These are phyloP conservation scores for Hypomyces perniciosus DNA, from an alignment of 2,329 filamentous ascomycete genomes.

Conservation along the genomic window DNA sequence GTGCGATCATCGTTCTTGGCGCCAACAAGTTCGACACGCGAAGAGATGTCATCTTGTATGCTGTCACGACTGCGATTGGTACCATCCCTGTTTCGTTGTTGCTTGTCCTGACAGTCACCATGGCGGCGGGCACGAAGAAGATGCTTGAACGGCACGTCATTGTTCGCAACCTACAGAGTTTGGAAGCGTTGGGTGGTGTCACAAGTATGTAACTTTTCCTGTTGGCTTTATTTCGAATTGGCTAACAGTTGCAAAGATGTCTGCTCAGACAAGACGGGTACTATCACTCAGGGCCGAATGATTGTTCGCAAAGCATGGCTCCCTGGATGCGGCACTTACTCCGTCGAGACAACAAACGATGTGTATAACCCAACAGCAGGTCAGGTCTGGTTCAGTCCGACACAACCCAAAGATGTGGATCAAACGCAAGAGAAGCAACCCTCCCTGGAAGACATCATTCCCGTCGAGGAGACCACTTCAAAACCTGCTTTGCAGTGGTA, in stretches of 20 bases:
- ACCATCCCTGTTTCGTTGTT: constrained; percentile 42
- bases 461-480: constrained; percentile 33
- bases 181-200: constrained; percentile 45
- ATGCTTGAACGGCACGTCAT: constrained; percentile 45
- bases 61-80: constrained; percentile 35
- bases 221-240: neutral
- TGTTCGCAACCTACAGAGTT: constrained; percentile 39
- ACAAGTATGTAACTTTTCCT: constrained; percentile 34
- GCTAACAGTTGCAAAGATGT: constrained; percentile 18
- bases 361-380: constrained; percentile 25
- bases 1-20: constrained; percentile 34
- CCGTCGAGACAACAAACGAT: constrained; percentile 24
- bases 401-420: constrained; percentile 15
- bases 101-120: constrained; percentile 48
- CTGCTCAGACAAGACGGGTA: constrained; percentile 27
- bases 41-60: constrained; percentile 32
- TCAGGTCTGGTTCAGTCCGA: constrained; percentile 14
- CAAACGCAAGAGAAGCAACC: constrained; percentile 10
- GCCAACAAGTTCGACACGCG: constrained; percentile 31
- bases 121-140: constrained; percentile 42
- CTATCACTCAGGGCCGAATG: constrained; percentile 30
- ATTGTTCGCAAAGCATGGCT: constrained; percentile 26
- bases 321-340: constrained; percentile 27
- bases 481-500: constrained; percentile 41
- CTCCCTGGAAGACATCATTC: constrained; percentile 14